phyloP scores from a whole-genome alignment of 2,329 filamentous ascomycete genomes.

The Aureobasidium zeae region DNA sequence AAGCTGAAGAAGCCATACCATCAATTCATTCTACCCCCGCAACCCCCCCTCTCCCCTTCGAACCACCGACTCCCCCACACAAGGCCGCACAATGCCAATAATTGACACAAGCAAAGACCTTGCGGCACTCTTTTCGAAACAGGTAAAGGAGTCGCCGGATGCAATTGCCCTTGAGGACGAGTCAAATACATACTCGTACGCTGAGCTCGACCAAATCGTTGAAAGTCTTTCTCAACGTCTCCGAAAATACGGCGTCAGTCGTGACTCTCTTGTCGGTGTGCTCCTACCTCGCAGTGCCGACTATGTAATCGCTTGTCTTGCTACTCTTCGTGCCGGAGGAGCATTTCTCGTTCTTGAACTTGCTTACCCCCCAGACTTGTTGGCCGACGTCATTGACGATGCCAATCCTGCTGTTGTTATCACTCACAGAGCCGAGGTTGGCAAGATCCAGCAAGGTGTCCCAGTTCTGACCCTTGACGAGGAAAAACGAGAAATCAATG shows the following conservation, averaged over 20 bases:
- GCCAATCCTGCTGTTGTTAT: conserved; percentile 62
- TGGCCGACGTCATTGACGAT: conserved; percentile 70
- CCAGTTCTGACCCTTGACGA: conserved; percentile 59
- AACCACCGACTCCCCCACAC: conserved; percentile 3
- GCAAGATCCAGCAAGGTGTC: conserved; percentile 54
- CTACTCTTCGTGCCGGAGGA: conserved; percentile 67
- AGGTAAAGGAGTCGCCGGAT: conserved; percentile 60
- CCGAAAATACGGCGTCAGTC: conserved; percentile 57
- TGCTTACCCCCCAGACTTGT: conserved; percentile 63
- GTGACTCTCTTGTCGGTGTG: conserved; percentile 66
- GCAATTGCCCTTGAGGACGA: conserved; percentile 65
- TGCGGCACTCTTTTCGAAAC: conserved; percentile 59
- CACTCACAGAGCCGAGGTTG: conserved; percentile 55
- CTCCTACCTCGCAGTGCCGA: conserved; percentile 66
- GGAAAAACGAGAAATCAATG: conserved; percentile 22
- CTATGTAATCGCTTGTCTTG: conserved; percentile 70
- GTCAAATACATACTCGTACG: conserved; percentile 57
- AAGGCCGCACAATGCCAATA: conserved; percentile 45
- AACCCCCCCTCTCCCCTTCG: neutral
- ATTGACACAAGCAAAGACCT: conserved; percentile 66
- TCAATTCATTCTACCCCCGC: conserved; percentile 7
- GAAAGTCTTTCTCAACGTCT: conserved; percentile 55
- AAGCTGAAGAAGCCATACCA: conserved; percentile 3
- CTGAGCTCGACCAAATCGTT: conserved; percentile 60
- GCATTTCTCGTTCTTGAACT: conserved; percentile 74